These are phyloP conservation scores for Diospyros kaki DNA, from an alignment of 148 eudicot species.

Conservation along the genomic window DNA sequence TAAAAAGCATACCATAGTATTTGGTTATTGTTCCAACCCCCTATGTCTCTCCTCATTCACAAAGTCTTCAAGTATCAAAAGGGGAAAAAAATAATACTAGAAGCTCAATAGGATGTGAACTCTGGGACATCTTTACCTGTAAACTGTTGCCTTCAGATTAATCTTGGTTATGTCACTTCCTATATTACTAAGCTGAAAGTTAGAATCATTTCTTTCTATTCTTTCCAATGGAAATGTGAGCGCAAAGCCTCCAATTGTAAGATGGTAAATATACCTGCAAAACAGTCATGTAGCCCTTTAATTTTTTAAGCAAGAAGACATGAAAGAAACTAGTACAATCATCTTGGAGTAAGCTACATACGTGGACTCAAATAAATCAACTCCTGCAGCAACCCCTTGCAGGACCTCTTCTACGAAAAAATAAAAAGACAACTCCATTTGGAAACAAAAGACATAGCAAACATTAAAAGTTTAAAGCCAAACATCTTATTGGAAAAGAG, in stretches of 20 bases:
- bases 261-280: slow-evolving; percentile 64
- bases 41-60: too few species aligned
- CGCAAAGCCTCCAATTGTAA: slow-evolving; percentile 71
- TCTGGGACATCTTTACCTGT: slow-evolving; percentile 36
- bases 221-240: slow-evolving; percentile 54
- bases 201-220: slow-evolving; percentile 19
- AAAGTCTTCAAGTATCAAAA: not conserved
- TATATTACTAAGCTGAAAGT: slow-evolving; percentile 26
- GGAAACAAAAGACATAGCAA: not conserved
- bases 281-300: not conserved
- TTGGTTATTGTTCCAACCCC: too few species aligned
- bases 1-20: too few species aligned
- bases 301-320: slow-evolving; percentile 7
- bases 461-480: not conserved
- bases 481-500: not conserved
- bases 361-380: slow-evolving; percentile 82
- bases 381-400: slow-evolving; percentile 81
- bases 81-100: too few species aligned
- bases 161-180: slow-evolving; percentile 62
- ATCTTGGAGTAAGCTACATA: slow-evolving; percentile 24
- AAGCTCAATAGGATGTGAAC: too few species aligned
- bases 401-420: slow-evolving; percentile 56
- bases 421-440: not conserved
- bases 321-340: not conserved
- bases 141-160: slow-evolving; percentile 58